Evolutionary conservation across 768 basidiomycete genomes (phyloP), one percentile per base, ranked within the genome.

Genomic region (Podaxis sp.): DNA sequence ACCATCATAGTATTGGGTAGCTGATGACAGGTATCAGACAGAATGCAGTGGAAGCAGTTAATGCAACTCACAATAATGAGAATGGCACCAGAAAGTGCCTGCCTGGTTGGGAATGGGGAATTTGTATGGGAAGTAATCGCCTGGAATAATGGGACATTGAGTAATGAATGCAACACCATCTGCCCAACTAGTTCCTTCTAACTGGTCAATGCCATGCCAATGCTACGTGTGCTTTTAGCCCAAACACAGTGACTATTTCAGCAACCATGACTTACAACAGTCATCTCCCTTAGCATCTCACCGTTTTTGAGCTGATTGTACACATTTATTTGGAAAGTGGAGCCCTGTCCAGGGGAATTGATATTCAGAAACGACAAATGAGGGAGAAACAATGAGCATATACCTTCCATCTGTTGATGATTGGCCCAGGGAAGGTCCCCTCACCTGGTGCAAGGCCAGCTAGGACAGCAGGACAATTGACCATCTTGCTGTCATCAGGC

Each of bases 1-100:
- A 0, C 82, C 81, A 64, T 84, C 81, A 62, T 83, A 84, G 63
- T 82, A 81, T 66, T 83, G 84, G 2, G 77, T 76, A 1, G 75
- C 75, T 71, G 63, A 55, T 42, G 26, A 30, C 4, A 58, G 17
- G 7, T n/a, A 28, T 49, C 6, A 46, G 36, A 19, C 38, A 4
- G 59, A 71, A 0, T 17, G 52, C 19, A 39, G 24, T 2, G 40
- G n/a, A 15, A 24, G 44, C 6, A 42, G 6, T 17, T 9, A n/a
- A 24, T 1, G 39, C 12, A 11, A 38, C 60, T 33, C 24, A 65
- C 61, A 42, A 57, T 67, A 66, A 69, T 73, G 68, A 48, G 70
- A 73, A 57, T 71, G 71, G 72, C 79, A 74, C 80, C 82, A 83
- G 64, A 75, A 85, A n/a, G 72, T 76, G 17, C 81, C 80, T 4